phyloP scores from a whole-genome alignment of 2,329 filamentous ascomycete genomes.

The Arachnomyces sp. region DNA sequence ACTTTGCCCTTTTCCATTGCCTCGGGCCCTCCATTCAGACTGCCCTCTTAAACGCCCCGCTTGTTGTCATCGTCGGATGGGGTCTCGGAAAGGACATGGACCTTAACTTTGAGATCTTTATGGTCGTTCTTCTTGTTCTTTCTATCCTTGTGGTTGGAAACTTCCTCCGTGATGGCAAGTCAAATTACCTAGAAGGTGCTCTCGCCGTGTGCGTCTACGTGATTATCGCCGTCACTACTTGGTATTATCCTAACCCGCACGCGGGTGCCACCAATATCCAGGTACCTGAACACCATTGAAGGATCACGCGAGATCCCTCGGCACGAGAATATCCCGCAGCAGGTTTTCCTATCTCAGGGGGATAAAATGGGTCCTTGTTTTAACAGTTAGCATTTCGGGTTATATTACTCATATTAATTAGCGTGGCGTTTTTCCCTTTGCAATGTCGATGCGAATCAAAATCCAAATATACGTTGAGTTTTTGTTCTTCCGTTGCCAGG shows the following conservation, averaged over 20 bases:
- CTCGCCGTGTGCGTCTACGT: constrained; percentile 63
- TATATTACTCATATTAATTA: no score
- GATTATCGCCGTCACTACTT: constrained; percentile 55
- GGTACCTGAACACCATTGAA: constrained; percentile 1
- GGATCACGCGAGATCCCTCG: background rate
- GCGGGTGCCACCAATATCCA: constrained; percentile 13
- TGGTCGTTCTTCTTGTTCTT: constrained; percentile 72
- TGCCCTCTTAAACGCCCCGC: constrained; percentile 75
- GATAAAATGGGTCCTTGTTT: no score
- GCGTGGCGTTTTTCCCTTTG: no score
- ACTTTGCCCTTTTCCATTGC: constrained; percentile 77
- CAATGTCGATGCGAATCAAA: no score
- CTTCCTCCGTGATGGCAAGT: constrained; percentile 80
- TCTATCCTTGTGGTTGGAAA: constrained; percentile 81
- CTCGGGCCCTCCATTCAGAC: constrained; percentile 85
- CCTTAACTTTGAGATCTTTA: constrained; percentile 80
- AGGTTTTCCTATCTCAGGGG: no score
- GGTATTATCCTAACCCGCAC: constrained; percentile 52
- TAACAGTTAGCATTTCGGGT: no score
- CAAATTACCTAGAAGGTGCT: constrained; percentile 81
- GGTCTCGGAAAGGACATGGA: constrained; percentile 63
- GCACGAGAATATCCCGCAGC: no score
- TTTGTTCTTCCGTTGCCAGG: no score
- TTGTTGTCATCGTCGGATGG: constrained; percentile 80
- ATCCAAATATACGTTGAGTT: no score